Conservation (phyloP, 768 basidiomycete genomes). For the Mrakia gelida region DNA sequence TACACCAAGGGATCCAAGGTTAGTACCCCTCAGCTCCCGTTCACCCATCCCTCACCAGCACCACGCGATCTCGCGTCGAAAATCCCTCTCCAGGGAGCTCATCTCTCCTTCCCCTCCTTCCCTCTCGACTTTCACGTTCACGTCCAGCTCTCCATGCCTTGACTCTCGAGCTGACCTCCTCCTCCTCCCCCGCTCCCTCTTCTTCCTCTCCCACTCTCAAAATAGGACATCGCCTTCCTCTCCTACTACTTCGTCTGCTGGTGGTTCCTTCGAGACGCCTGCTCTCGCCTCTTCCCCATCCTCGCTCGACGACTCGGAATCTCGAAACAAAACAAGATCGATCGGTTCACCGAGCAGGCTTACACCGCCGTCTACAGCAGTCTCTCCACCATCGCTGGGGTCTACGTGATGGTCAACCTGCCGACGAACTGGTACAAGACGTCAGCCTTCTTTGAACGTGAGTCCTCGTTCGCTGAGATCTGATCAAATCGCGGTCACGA, state of each 20-base stretch:
- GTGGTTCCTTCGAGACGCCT: slow-evolving; percentile 6
- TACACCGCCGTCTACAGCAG: neutral
- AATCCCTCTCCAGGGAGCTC: too few species aligned
- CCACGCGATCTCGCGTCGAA: too few species aligned
- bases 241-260: slow-evolving; percentile 1
- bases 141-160: too few species aligned
- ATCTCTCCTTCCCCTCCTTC: too few species aligned
- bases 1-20: slow-evolving; percentile 7
- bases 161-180: neutral
- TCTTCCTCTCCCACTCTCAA: neutral
- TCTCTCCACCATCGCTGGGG: neutral
- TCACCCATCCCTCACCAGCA: too few species aligned
- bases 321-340: slow-evolving; percentile 3
- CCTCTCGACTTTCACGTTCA: too few species aligned
- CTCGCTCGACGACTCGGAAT: neutral
- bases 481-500: too few species aligned
- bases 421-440: slow-evolving; percentile 22
- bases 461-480: neutral
- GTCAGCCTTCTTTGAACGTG: slow-evolving; percentile 11
- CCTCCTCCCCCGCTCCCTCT: neutral
- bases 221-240: neutral
- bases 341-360: slow-evolving; percentile 17
- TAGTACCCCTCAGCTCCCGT: neutral
- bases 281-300: neutral
- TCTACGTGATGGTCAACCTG: slow-evolving; percentile 9